Base-by-base conservation (phyloP, 257 asterid species). In the Solanum pinnatisectum region DNA sequence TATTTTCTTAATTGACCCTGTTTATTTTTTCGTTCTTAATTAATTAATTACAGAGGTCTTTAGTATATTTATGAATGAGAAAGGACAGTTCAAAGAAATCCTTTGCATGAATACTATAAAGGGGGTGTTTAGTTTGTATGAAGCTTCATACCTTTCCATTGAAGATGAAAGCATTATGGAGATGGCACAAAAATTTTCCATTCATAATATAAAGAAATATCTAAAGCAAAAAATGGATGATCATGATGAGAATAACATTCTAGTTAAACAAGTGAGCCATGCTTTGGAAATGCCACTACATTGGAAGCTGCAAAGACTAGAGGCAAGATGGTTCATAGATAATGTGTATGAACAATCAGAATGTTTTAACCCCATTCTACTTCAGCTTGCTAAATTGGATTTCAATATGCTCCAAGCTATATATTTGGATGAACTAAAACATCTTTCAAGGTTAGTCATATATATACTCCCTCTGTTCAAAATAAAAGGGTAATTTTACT, bases 261-360 rank as follows among this genome's bases (percentile, higher is more conserved):
- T 92, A 37, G 88, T 70, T 0, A 90, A 88, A 73, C 68, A 87
- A 84, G 90, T 92, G 32, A 90, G 44, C 89, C 93, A 90, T 89
- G 90, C 94, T 63, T 83, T 94, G 91, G 93, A 91, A 88, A 84
- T 93, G 82, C 96, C 95, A 40, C 39, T 89, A 1, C 95, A 94
- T 90, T 92, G 95, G 93, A 93, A 92, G 87, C 73, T 93, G 88
- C 91, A 87, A 22, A 92, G 87, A 44, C 88, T 94, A 4, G 93
- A 93, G 84, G 93, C 94, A 77, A 89, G 52, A 87, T 89, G 96
- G 94, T 93, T 91, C 91, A 86, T 93, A 22, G 18, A 84, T 30
- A 70, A 70, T 18, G 74, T 84, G 3, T 93, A 90, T 63, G 89
- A 73, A 52, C 67, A 27, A 27, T 88, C 86, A 33, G 44, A 56